phyloP scores from a whole-genome alignment of 1,139 yeast genomes.

The Arxiozyma telluris region DNA sequence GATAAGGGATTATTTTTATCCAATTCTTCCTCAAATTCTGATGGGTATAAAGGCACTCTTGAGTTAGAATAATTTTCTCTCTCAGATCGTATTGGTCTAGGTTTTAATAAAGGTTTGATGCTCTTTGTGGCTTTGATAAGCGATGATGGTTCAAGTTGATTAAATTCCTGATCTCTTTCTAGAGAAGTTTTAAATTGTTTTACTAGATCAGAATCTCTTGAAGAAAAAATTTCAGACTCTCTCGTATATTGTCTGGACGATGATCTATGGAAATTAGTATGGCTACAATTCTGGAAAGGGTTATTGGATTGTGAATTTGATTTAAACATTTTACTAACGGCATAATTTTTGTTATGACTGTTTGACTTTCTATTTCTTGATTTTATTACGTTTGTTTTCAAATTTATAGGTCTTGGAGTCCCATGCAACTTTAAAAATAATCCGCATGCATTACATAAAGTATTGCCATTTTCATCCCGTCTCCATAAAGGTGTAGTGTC shows the following conservation, averaged over 20 bases:
- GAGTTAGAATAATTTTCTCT: not conserved
- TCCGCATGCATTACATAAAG: slow-evolving; percentile 90
- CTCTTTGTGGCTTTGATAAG: not conserved
- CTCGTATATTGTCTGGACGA: not conserved
- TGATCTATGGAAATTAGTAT: no score
- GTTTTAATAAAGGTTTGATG: not conserved
- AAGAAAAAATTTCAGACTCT: not conserved
- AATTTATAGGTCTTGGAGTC: slow-evolving; percentile 75
- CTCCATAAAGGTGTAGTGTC: slow-evolving; percentile 92
- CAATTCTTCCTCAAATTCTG: no score
- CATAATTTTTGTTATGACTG: no score
- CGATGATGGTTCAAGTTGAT: not conserved
- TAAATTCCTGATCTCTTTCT: not conserved
- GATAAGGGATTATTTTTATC: not conserved
- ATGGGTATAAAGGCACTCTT: not conserved
- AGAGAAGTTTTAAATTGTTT: not conserved
- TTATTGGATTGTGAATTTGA: no score
- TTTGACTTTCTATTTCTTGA: slow-evolving; percentile 52
- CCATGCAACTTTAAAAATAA: slow-evolving; percentile 82
- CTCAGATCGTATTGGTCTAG: not conserved
- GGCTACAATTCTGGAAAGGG: not conserved
- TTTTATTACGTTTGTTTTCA: slow-evolving; percentile 82
- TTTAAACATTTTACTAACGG: not conserved
- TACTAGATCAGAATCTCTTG: not conserved
- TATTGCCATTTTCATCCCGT: slow-evolving; percentile 84